Evolutionary conservation across 2,329 filamentous ascomycete species (phyloP), one percentile per base, ranked within the genome.

Genomic region (Nannizziopsis arthrosporioides): DNA sequence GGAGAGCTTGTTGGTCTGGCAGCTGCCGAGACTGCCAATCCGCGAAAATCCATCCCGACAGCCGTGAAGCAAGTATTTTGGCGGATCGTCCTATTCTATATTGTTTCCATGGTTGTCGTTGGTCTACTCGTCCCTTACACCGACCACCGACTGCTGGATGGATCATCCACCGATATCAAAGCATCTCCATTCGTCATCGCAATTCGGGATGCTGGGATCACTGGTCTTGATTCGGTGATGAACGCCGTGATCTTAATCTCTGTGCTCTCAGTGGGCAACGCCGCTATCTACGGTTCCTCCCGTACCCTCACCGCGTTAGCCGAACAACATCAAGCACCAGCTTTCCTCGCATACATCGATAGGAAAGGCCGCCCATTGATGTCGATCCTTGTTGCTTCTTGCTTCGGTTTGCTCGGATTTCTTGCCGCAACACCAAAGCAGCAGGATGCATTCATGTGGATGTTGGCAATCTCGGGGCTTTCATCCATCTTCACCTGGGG

Each of bases 31-130:
- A 75, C 76, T 8, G 66, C 66, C 15, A 76, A 79, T 53, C 76
- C 77, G 32, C 66, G 70, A 50, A 76, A 92, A 61, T 85, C 83
- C 1, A 73, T 95, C 0, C 89, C 89, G 0, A 87, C 81, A 0
- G 89, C 89, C 10, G 80, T 93, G 59, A 94, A 93, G 68, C 88
- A 94, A 63, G 87, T 94, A 17, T 94, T 94, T 66, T 95, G 89
- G 88, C 82, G 89, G 59, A 94, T 94, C 60, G 80, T 81, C 2
- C 74, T 93, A 49, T 95, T 95, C 70, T 95, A 94, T 68, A 75
- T 95, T 43, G 80, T 93, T 31, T 84, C 85, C 0, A 74, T 95
- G 9, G 79, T 80, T 3, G 70, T 95, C 3, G 80, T 95, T 49
- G 87, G 90, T 19, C 74, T 94, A 0, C 73, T 94, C 2, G 86